These are phyloP conservation scores for Tetrapisispora taiwanensis DNA, from an alignment of 805 yeast species.

Conservation along the genomic window DNA sequence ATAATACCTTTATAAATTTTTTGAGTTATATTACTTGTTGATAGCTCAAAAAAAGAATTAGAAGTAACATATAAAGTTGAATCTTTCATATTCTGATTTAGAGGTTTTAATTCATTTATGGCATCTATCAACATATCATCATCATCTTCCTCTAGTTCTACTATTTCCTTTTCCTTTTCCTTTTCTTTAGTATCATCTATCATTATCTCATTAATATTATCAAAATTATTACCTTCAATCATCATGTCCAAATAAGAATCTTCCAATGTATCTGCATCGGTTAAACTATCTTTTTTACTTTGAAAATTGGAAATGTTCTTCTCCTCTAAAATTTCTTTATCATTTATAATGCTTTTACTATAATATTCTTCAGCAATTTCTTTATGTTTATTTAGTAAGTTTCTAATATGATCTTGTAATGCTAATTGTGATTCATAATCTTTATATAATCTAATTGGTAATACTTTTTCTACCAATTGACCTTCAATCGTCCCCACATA, in stretches of 20 bases:
- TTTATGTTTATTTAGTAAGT: neutral
- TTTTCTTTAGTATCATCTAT: neutral
- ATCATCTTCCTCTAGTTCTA: no score
- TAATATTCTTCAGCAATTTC: neutral
- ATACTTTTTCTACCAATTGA: neutral
- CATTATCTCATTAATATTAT: neutral
- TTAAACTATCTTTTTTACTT: conserved; percentile 2
- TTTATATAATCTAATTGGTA: neutral
- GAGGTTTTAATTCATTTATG: neutral
- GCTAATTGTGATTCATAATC: neutral
- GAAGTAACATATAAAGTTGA: conserved; percentile 8
- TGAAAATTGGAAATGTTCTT: neutral
- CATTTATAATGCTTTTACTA: neutral
- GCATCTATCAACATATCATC: neutral
- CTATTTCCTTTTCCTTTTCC: no score
- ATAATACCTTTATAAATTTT: conserved; percentile 10
- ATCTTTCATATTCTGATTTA: conserved; percentile 1
- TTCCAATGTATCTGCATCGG: conserved; percentile 22
- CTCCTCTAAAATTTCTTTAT: neutral
- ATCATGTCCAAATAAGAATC: conserved; percentile 23
- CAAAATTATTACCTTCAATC: conserved; percentile 3
- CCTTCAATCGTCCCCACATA: neutral
- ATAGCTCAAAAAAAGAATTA: conserved; percentile 11
- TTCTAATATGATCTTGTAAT: neutral
- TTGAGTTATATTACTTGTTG: conserved; percentile 5